These are phyloP conservation scores for Aspergillus costaricaensis DNA, from an alignment of 2,329 filamentous ascomycete genomes.

Conservation along the genomic window DNA sequence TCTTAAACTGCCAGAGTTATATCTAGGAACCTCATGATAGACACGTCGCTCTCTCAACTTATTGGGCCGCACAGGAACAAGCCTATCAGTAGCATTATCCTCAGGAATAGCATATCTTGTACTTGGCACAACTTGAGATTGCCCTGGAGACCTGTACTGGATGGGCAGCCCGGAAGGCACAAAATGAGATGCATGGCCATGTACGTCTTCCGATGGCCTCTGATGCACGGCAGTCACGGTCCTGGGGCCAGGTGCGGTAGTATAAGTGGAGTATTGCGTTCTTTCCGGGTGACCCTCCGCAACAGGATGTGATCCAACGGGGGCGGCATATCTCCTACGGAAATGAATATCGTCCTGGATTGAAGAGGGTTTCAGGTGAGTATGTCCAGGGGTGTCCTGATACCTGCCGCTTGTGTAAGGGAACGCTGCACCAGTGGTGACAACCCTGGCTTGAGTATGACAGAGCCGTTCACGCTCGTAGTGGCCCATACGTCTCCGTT, in stretches of 20 bases:
- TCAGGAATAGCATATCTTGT: slow-evolving; percentile 19
- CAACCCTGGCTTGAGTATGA: slow-evolving; percentile 15
- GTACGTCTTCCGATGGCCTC: slow-evolving; percentile 18
- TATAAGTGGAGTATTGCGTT: slow-evolving; percentile 17
- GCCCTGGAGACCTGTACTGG: slow-evolving; percentile 14
- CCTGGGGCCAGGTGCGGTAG: slow-evolving; percentile 19
- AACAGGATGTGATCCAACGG: slow-evolving; percentile 21
- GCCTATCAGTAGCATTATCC: slow-evolving; percentile 24
- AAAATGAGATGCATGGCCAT: slow-evolving; percentile 19
- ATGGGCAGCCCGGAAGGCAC: slow-evolving; percentile 13
- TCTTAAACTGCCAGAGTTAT: slow-evolving; percentile 15
- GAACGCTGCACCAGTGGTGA: slow-evolving; percentile 15
- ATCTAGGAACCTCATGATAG: slow-evolving; percentile 24
- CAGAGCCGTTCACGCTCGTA: slow-evolving; percentile 22
- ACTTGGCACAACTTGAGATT: slow-evolving; percentile 17
- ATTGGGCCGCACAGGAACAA: slow-evolving; percentile 17
- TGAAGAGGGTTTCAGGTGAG: slow-evolving; percentile 16
- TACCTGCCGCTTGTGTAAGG: slow-evolving; percentile 21
- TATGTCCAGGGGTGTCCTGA: slow-evolving; percentile 19
- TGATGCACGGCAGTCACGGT: slow-evolving; percentile 22
- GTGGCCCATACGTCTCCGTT: slow-evolving; percentile 37
- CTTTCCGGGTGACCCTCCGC: slow-evolving; percentile 23
- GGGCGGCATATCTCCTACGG: slow-evolving; percentile 27
- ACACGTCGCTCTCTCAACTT: slow-evolving; percentile 18
- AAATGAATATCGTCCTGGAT: slow-evolving; percentile 22